A percentile compares a stretch with the other conserved stretches of the same genome.
These are phyloP conservation scores for Solanum pimpinellifolium DNA, from an alignment of 257 asterid species.

Conservation along the genomic window DNA sequence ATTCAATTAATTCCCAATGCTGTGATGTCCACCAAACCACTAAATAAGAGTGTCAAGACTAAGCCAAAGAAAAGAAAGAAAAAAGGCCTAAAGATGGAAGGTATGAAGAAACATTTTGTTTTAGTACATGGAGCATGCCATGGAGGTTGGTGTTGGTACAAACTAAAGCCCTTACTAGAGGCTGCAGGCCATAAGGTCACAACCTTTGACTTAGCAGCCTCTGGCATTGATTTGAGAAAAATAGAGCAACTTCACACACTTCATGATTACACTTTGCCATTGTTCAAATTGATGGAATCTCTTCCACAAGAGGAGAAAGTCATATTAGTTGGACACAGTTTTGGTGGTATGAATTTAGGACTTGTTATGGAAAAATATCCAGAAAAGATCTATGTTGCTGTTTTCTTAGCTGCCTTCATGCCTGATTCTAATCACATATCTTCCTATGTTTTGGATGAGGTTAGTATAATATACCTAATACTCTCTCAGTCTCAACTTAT, in stretches of 20 bases:
- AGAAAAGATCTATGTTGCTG: conserved; percentile 3
- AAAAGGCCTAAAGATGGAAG: not conserved
- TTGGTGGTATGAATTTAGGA: conserved; percentile 11
- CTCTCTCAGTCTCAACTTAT: too few relatives aligned
- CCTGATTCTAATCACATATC: conserved; percentile 1
- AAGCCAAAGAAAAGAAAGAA: not conserved
- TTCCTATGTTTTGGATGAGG: not conserved
- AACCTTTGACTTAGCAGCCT: conserved; percentile 5
- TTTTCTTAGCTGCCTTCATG: conserved; percentile 12
- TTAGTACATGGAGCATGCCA: conserved; percentile 15
- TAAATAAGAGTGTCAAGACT: not conserved
- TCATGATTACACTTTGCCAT: conserved; percentile 6
- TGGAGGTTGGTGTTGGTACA: conserved; percentile 21
- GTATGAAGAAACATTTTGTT: not conserved
- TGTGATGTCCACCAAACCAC: not conserved
- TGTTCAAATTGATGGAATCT: conserved; percentile 5
- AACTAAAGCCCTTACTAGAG: not conserved
- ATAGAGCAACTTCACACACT: not conserved
- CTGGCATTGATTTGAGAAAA: conserved; percentile 1
- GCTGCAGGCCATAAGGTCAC: conserved; percentile 9
- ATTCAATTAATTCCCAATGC: not conserved
- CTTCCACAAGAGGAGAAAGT: conserved; percentile 9
- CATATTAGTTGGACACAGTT: conserved; percentile 11
- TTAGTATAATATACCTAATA: not conserved
- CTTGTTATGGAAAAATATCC: conserved; percentile 12